phyloP scores from a whole-genome alignment of 768 basidiomycete genomes.

The Boletus bicolor region DNA sequence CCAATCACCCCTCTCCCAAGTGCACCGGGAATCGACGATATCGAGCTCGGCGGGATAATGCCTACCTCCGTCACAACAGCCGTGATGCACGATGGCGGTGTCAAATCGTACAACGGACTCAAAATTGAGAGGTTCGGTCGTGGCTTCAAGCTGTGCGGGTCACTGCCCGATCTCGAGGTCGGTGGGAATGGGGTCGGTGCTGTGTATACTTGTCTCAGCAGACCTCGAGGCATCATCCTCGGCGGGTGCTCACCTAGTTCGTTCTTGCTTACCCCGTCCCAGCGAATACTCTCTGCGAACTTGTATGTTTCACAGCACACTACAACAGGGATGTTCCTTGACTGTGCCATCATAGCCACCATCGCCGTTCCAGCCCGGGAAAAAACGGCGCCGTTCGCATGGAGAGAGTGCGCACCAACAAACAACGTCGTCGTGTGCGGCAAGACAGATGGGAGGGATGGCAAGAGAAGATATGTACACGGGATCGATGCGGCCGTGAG shows the following conservation, averaged over 20 bases:
- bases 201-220: constrained; percentile 12
- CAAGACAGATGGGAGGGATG: constrained; percentile 77
- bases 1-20: constrained; percentile 35
- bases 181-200: constrained; percentile 30
- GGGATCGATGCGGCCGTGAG: constrained; percentile 69
- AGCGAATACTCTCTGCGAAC: constrained; percentile 86
- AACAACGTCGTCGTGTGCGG: constrained; percentile 81
- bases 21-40: constrained; percentile 77
- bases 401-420: constrained; percentile 90
- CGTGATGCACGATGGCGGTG: constrained; percentile 88
- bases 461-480: constrained; percentile 89
- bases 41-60: constrained; percentile 88
- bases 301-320: constrained; percentile 99
- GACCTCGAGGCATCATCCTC: not conserved
- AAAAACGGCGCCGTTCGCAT: constrained; percentile 92
- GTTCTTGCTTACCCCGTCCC: constrained; percentile 95
- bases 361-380: constrained; percentile 93
- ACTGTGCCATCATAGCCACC: constrained; percentile 94
- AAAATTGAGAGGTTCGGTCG: constrained; percentile 66
- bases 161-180: constrained; percentile 5
- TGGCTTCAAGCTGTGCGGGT: constrained; percentile 25
- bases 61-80: constrained; percentile 98
- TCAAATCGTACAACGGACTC: constrained; percentile 91
- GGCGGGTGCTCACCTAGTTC: constrained; percentile 68
- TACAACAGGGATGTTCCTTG: constrained; percentile 85